A percentile compares a stretch with the other conserved stretches of the same genome.
These are phyloP conservation scores for Carpinus viminea DNA, from an alignment of 306 rosid species.

Conservation along the genomic window DNA sequence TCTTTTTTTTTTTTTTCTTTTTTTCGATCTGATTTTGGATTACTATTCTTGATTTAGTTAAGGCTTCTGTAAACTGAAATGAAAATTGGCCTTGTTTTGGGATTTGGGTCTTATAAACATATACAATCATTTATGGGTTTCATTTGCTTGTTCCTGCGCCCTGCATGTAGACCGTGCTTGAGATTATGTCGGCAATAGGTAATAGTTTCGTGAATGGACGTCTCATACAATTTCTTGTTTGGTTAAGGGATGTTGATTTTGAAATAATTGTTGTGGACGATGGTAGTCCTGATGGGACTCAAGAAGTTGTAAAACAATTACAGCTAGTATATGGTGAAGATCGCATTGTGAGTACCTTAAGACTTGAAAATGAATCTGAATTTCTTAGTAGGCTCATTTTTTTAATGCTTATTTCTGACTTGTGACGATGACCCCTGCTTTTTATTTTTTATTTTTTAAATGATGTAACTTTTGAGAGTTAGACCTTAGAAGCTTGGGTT, in stretches of 20 bases:
- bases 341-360: constrained; percentile 64
- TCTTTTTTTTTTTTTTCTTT: background rate
- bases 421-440: background rate
- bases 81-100: too few relatives aligned
- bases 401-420: background rate
- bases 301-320: constrained; percentile 76
- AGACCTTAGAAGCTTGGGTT: constrained; percentile 92
- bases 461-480: constrained; percentile 75
- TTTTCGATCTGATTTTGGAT: background rate
- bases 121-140: too few relatives aligned
- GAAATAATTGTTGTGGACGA: constrained; percentile 91
- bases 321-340: constrained; percentile 86
- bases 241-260: constrained; percentile 72
- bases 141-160: background rate
- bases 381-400: background rate
- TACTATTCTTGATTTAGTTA: background rate
- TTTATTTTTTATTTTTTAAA: constrained; percentile 13
- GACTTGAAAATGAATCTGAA: constrained; percentile 11
- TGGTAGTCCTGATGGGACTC: constrained; percentile 99
- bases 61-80: too few relatives aligned
- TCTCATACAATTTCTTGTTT: constrained; percentile 5
- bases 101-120: too few relatives aligned
- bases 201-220: background rate
- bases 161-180: background rate
- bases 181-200: background rate